Base-by-base conservation (phyloP, 1,139 yeast genomes). In the Suhomyces taliae region DNA sequence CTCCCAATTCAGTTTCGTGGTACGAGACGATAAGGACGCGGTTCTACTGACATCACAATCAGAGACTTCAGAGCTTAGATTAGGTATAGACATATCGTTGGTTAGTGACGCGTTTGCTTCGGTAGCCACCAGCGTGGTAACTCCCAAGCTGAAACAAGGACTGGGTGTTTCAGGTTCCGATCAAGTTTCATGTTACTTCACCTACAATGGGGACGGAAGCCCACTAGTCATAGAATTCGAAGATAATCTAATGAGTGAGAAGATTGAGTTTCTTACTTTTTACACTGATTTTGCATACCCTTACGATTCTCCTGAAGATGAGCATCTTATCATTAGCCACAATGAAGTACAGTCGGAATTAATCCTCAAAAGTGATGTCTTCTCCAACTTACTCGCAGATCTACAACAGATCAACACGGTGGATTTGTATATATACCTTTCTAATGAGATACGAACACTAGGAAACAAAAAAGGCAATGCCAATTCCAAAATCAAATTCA, bases 141-240 rank as follows among this genome's bases (percentile, higher is more conserved):
- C 44, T 31, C 32, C 50, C 24, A 52, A 51, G 24, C 46, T 36
- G 38, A 48, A 47, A 36, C 41, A 38, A 27, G 45, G 34, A 34
- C 38, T 24, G 24, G 58, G 59, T 19, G 50, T 46, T 3, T 41
- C 52, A 6, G 38, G 40, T 1, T 47, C 54, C 12, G 63, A 55
- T 27, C 52, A 56, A 27, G 61, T 66, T 11, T 60, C 64, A 7
- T 74, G 79, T 55, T 72, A 65, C 49, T 50, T 74, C n/a, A 64
- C 64, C n/a, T 74, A 74, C 53, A 41, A 41, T 7, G 81, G 89
- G 0, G 73, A 73, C 11, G 95, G 95, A 0, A 60, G 73, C 7
- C 91, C 95, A 0, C 79, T 90, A 47, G 72, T 82, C 1, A 64
- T 89, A 24, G 85, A 83, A 27, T 87, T 88, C 63, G 90, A 86